These are phyloP conservation scores for Arabidopsis lyrata DNA, from an alignment of 441 rosid species.

Conservation along the genomic window DNA sequence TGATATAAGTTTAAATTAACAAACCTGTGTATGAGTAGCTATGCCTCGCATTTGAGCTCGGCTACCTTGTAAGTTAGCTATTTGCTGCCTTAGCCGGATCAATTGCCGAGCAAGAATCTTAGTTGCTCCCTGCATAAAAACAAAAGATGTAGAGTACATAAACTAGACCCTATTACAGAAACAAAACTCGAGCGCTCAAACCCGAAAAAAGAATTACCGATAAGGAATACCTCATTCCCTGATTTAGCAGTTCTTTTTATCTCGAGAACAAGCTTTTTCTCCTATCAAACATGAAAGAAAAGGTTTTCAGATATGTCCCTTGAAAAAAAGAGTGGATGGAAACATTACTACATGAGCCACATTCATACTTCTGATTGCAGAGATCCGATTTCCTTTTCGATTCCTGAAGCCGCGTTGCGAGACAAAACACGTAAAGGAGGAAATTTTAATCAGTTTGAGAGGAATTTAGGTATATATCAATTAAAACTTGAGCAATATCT, in stretches of 20 bases:
- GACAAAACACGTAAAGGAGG: background rate
- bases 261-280: constrained; percentile 93
- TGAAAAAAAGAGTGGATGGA: background rate
- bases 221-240: constrained; percentile 77
- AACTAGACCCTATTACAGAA: constrained; percentile 2
- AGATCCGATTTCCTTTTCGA: constrained; percentile 88
- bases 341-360: constrained; percentile 17
- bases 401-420: constrained; percentile 52
- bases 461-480: background rate
- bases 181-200: background rate
- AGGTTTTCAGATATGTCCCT: background rate
- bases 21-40: constrained; percentile 94
- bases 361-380: constrained; percentile 79
- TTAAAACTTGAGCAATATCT: background rate
- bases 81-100: constrained; percentile 86
- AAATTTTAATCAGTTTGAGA: constrained; percentile 13
- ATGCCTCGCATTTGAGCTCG: constrained; percentile 97
- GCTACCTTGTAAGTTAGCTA: constrained; percentile 87
- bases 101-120: constrained; percentile 87
- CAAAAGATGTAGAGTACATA: constrained; percentile 1
- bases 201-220: background rate
- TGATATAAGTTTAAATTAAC: background rate
- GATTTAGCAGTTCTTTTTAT: constrained; percentile 91
- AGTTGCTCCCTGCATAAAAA: constrained; percentile 69
- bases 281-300: constrained; percentile 54